phyloP scores from a whole-genome alignment of 2,329 filamentous ascomycete species.

The Dothideomycetidae sp. region DNA sequence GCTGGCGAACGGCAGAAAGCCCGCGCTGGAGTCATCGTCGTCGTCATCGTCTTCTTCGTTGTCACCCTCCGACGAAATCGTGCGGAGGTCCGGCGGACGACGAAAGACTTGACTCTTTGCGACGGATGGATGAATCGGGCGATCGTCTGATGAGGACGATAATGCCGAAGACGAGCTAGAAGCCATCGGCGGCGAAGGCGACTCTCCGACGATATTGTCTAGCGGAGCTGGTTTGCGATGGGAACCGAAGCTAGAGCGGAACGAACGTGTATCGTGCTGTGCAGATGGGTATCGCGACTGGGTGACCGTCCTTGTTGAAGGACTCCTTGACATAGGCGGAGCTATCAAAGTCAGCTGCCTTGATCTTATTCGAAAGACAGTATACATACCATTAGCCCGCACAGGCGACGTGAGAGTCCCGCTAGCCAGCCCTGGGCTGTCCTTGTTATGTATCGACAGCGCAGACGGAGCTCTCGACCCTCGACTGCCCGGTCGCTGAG shows the following conservation, averaged over 20 bases:
- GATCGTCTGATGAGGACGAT: slow-evolving; percentile 22
- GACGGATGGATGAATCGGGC: slow-evolving; percentile 22
- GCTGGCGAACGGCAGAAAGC: slow-evolving; percentile 30
- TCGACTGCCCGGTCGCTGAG: neutral
- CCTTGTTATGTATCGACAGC: slow-evolving; percentile 41
- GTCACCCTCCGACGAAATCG: slow-evolving; percentile 20
- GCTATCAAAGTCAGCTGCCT: no score
- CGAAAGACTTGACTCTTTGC: slow-evolving; percentile 32
- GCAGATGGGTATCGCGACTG: slow-evolving; percentile 21
- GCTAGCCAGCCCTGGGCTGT: slow-evolving; percentile 39
- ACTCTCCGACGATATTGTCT: slow-evolving; percentile 15
- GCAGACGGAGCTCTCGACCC: slow-evolving; percentile 36
- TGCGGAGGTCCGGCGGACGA: slow-evolving; percentile 25
- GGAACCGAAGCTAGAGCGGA: slow-evolving; percentile 17
- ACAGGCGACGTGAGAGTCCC: slow-evolving; percentile 32
- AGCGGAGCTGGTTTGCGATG: slow-evolving; percentile 14
- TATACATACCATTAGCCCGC: slow-evolving; percentile 12
- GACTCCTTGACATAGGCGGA: slow-evolving; percentile 29
- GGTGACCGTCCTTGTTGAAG: slow-evolving; percentile 35
- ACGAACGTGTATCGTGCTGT: slow-evolving; percentile 16
- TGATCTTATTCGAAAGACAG: no score
- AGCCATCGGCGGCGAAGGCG: slow-evolving; percentile 18
- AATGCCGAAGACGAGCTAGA: slow-evolving; percentile 19
- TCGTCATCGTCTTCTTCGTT: slow-evolving; percentile 32
- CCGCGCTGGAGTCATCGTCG: slow-evolving; percentile 37